Conservation (phyloP, 129 eudicot genomes). For the Flaveria robusta region DNA sequence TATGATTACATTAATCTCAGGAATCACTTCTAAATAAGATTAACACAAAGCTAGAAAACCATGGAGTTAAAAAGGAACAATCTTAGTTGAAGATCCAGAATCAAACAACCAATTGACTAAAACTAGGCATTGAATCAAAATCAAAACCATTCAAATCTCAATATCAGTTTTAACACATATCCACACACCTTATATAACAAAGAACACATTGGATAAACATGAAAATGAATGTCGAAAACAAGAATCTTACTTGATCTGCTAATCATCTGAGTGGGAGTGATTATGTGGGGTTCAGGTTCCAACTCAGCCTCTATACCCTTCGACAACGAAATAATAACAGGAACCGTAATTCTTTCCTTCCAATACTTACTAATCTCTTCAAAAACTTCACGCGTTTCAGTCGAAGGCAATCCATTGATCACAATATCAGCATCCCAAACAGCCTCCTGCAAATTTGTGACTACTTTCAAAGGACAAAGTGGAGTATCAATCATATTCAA, state of each 20-base stretch:
- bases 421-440: conserved; percentile 98
- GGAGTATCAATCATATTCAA: conserved; percentile 98
- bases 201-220: neutral
- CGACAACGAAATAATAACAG: conserved; percentile 73
- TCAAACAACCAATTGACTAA: too few species aligned
- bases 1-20: too few species aligned
- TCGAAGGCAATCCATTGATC: conserved; percentile 84
- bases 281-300: conserved; percentile 75
- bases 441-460: conserved; percentile 93
- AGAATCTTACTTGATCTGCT: conserved; percentile 73
- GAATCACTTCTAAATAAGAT: too few species aligned
- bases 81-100: too few species aligned
- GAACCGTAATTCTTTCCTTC: conserved; percentile 71
- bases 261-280: conserved; percentile 96
- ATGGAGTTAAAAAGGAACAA: too few species aligned
- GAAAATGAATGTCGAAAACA: neutral
- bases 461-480: conserved; percentile 86
- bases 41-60: too few species aligned
- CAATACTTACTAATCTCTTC: conserved; percentile 81
- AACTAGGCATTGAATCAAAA: too few species aligned
- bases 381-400: conserved; percentile 74
- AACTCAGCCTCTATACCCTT: conserved; percentile 95
- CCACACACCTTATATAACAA: neutral
- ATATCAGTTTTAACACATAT: too few species aligned
- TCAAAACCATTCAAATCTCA: too few species aligned